These are phyloP conservation scores for Oemleria cerasiformis DNA, from an alignment of 306 rosid species.

Conservation along the genomic window DNA sequence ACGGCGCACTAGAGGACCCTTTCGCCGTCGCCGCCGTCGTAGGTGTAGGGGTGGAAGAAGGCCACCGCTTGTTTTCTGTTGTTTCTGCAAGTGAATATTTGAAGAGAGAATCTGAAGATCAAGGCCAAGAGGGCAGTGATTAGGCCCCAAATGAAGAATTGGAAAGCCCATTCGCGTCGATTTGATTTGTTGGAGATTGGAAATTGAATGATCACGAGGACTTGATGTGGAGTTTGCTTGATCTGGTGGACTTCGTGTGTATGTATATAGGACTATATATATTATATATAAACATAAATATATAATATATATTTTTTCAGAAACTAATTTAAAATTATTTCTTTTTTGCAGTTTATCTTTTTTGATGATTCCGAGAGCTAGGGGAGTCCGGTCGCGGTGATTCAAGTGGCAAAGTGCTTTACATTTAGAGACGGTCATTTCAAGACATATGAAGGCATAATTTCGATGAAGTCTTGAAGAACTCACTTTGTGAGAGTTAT, in stretches of 20 bases:
- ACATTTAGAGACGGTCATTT: too few relatives aligned
- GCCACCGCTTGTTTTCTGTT: slow-evolving; percentile 62
- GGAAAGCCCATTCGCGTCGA: slow-evolving; percentile 31
- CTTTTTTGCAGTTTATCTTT: too few relatives aligned
- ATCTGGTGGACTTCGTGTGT: neutral
- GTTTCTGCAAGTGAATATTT: slow-evolving; percentile 33
- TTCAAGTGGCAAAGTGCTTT: too few relatives aligned
- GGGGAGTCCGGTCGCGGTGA: too few relatives aligned
- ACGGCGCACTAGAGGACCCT: slow-evolving; percentile 92
- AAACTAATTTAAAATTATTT: too few relatives aligned
- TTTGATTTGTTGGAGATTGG: neutral
- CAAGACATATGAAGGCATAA: too few relatives aligned
- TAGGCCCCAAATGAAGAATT: slow-evolving; percentile 29
- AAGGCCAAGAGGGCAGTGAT: slow-evolving; percentile 31
- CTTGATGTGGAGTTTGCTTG: neutral
- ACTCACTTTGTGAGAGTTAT: too few relatives aligned
- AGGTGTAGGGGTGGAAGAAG: slow-evolving; percentile 93
- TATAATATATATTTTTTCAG: too few relatives aligned
- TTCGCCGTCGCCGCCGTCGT: slow-evolving; percentile 92
- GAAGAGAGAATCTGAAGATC: slow-evolving; percentile 25
- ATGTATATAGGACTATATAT: too few relatives aligned
- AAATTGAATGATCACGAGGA: neutral
- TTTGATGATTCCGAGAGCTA: too few relatives aligned
- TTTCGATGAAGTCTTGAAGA: too few relatives aligned
- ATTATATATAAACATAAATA: too few relatives aligned